These are phyloP conservation scores for Termitomyces sp. DNA, from an alignment of 768 basidiomycete genomes.

Conservation along the genomic window DNA sequence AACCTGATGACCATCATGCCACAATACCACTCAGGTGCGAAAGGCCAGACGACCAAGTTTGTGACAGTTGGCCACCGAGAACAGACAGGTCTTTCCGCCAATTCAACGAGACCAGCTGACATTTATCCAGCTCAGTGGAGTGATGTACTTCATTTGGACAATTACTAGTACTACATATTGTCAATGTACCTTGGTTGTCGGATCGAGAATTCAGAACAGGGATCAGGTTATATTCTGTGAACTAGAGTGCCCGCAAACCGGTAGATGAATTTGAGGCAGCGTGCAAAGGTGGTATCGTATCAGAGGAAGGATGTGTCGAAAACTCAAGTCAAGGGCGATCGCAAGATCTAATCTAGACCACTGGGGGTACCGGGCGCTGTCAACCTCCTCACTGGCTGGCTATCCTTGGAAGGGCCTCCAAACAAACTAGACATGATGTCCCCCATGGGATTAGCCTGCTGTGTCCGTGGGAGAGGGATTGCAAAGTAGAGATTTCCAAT, in stretches of 20 bases:
- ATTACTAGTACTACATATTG: constrained; percentile 1
- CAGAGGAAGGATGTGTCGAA: no score
- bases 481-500: constrained; percentile 80
- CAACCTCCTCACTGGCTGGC: constrained; percentile 33
- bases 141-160: constrained; percentile 9
- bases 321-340: no score
- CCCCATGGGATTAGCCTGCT: constrained; percentile 76
- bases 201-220: not conserved
- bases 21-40: not conserved
- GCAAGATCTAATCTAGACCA: constrained; percentile 40
- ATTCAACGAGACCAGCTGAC: not conserved
- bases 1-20: constrained; percentile 15
- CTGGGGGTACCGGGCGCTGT: constrained; percentile 38
- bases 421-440: constrained; percentile 90
- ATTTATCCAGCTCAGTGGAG: constrained; percentile 4
- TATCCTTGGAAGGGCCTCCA: constrained; percentile 54
- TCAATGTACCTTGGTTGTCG: not conserved
- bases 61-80: not conserved
- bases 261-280: not conserved
- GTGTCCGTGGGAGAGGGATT: constrained; percentile 71
- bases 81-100: not conserved
- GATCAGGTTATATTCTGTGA: not conserved
- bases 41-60: not conserved
- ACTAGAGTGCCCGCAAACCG: no score
- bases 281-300: not conserved